Evolutionary conservation across 179 eudicot species (phyloP).

Genomic region (Beta corolliflora): DNA sequence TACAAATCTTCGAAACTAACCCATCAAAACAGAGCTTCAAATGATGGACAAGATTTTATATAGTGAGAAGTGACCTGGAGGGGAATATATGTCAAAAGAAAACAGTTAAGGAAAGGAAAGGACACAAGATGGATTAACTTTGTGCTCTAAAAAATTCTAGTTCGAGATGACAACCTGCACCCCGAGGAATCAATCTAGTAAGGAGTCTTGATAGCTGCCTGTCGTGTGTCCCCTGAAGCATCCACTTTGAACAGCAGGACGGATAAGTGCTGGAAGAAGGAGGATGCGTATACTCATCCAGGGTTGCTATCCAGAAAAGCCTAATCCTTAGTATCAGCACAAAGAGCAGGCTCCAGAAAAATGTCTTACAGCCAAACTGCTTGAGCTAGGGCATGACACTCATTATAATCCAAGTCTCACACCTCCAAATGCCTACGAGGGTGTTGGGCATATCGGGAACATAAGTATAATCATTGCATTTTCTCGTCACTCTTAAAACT

Average conservation of each 20-base stretch:
- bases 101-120: not conserved
- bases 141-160: not conserved
- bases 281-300: slow-evolving; percentile 99
- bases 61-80: slow-evolving; percentile 92
- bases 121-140: not conserved
- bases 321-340: slow-evolving; percentile 4
- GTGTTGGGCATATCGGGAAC: slow-evolving; percentile 90
- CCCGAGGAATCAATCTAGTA: slow-evolving; percentile 87
- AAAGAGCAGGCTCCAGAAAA: not conserved
- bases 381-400: slow-evolving; percentile 3
- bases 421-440: slow-evolving; percentile 98
- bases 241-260: slow-evolving; percentile 93
- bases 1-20: slow-evolving; percentile 53
- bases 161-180: slow-evolving; percentile 62
- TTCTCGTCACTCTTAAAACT: slow-evolving; percentile 94
- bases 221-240: slow-evolving; percentile 83
- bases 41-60: slow-evolving; percentile 93
- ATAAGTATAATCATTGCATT: slow-evolving; percentile 83
- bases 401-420: not conserved
- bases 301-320: slow-evolving; percentile 58
- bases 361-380: slow-evolving; percentile 1
- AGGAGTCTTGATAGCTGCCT: slow-evolving; percentile 90
- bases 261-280: slow-evolving; percentile 90
- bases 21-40: slow-evolving; percentile 98
- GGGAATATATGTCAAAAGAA: slow-evolving; percentile 15